These are phyloP conservation scores for Chlorella ohadii DNA, from an alignment of 139 green algal species.

Conservation along the genomic window DNA sequence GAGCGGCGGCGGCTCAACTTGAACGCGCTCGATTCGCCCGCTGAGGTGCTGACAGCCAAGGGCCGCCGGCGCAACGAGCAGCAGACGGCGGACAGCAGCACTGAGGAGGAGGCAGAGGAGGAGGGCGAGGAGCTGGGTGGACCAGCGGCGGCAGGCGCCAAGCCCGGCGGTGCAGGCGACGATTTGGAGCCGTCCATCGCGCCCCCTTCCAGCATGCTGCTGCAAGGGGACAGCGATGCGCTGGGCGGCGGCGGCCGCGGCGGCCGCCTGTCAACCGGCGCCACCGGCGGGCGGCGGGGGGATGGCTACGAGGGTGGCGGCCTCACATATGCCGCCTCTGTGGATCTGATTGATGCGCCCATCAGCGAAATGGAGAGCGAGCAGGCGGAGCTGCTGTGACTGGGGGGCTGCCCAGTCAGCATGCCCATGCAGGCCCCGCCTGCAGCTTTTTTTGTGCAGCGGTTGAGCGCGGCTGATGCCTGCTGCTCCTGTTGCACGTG, in stretches of 20 bases:
- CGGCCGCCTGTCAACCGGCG: no score
- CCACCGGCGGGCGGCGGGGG: no score
- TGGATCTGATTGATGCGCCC: constrained; percentile 5
- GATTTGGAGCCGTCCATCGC: no score
- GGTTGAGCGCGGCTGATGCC: not conserved
- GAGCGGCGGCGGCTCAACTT: constrained; percentile 35
- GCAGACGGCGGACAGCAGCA: constrained; percentile 5
- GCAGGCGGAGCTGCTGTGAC: constrained; percentile 18
- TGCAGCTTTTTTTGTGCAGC: no score
- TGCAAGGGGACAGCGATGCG: not conserved
- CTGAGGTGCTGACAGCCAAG: not conserved
- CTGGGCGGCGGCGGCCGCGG: not conserved
- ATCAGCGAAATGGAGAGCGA: not conserved
- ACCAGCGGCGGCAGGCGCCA: not conserved
- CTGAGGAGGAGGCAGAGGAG: not conserved
- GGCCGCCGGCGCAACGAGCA: constrained; percentile 9
- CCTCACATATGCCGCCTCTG: not conserved
- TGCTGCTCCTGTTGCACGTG: not conserved
- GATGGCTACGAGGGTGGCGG: no score
- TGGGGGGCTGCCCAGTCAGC: no score
- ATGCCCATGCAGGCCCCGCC: no score
- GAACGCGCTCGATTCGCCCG: not conserved
- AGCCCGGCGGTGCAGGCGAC: no score
- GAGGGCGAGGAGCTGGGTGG: not conserved
- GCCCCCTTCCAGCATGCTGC: not conserved